Evolutionary conservation across 2,329 filamentous ascomycete species (phyloP).

Genomic region (Catunica adiposa): DNA sequence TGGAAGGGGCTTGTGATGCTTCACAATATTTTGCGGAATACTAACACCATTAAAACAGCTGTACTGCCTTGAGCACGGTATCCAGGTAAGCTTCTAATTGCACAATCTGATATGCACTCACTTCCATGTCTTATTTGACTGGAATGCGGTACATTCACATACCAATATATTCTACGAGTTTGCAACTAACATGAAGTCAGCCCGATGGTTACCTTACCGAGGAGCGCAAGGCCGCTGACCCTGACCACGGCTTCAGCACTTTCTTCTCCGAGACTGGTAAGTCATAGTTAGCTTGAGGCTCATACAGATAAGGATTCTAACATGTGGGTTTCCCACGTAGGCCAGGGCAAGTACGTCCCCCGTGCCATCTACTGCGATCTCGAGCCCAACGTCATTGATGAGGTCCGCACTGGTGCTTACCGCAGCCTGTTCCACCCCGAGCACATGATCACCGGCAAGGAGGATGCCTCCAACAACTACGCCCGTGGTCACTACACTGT

Average conservation of each 20-base stretch:
- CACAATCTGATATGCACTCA: neutral
- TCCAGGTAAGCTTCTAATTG: constrained; percentile 54
- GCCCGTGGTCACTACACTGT: constrained; percentile 99
- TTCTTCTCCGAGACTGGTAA: constrained; percentile 99
- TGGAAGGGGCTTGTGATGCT: too few species aligned
- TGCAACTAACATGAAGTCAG: constrained; percentile 28
- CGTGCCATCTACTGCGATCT: constrained; percentile 99
- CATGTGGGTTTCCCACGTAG: constrained; percentile 28
- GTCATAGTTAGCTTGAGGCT: constrained; percentile 11
- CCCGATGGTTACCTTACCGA: constrained; percentile 97
- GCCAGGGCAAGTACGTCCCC: constrained; percentile 96
- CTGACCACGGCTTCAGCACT: constrained; percentile 97
- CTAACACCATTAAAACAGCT: constrained; percentile 40
- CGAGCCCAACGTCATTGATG: constrained; percentile 97
- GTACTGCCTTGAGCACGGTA: constrained; percentile 99
- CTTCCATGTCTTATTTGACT: neutral
- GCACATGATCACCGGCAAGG: constrained; percentile 99
- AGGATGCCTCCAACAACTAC: constrained; percentile 99
- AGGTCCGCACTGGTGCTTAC: constrained; percentile 95
- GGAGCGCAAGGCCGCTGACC: constrained; percentile 84
- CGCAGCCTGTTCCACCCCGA: constrained; percentile 95
- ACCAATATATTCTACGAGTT: too few species aligned
- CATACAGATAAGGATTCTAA: neutral
- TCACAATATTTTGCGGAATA: neutral
- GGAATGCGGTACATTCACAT: neutral